Conservation (phyloP, 805 yeast genomes). For the Ogataea zsoltii region DNA sequence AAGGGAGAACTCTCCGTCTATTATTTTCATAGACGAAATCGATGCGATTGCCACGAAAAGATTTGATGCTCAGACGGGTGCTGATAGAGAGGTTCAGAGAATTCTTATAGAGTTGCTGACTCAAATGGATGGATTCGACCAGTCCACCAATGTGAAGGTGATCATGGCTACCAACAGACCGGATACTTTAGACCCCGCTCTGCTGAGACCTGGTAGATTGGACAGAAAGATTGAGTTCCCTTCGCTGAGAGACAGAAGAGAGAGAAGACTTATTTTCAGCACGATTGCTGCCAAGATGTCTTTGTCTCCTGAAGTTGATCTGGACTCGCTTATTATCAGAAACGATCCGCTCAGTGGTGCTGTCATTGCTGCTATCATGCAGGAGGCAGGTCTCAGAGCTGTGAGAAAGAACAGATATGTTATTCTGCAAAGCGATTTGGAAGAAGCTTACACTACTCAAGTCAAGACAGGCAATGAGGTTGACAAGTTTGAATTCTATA, state of each 20-base stretch:
- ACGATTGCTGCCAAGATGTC: slow-evolving; percentile 98
- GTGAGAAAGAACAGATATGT: slow-evolving; percentile 98
- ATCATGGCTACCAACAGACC: slow-evolving; percentile 99
- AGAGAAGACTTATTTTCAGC: slow-evolving; percentile 92
- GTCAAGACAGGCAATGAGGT: slow-evolving; percentile 94
- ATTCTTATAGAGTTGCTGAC: slow-evolving; percentile 91
- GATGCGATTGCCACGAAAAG: slow-evolving; percentile 99
- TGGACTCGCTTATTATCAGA: slow-evolving; percentile 91
- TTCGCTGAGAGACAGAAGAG: slow-evolving; percentile 92
- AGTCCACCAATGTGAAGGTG: slow-evolving; percentile 90
- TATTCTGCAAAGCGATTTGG: slow-evolving; percentile 92
- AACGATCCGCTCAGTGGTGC: slow-evolving; percentile 98
- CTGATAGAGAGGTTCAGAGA: slow-evolving; percentile 99
- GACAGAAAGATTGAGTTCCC: slow-evolving; percentile 99
- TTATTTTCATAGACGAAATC: slow-evolving; percentile 96
- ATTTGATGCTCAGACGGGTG: slow-evolving; percentile 99
- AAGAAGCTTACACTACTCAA: slow-evolving; percentile 96
- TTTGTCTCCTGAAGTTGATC: slow-evolving; percentile 94
- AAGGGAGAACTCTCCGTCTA: slow-evolving; percentile 94
- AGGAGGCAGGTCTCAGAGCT: slow-evolving; percentile 98
- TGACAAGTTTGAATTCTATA: slow-evolving; percentile 97
- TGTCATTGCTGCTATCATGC: slow-evolving; percentile 98
- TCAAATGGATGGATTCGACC: slow-evolving; percentile 99
- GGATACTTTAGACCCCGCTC: slow-evolving; percentile 98
- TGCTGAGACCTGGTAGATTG: slow-evolving; percentile 96